Percentiles rank a stretch among this genome's conserved stretches.
These are phyloP conservation scores for Diaporthe eres DNA, from an alignment of 2,329 filamentous ascomycete species.

Conservation along the genomic window DNA sequence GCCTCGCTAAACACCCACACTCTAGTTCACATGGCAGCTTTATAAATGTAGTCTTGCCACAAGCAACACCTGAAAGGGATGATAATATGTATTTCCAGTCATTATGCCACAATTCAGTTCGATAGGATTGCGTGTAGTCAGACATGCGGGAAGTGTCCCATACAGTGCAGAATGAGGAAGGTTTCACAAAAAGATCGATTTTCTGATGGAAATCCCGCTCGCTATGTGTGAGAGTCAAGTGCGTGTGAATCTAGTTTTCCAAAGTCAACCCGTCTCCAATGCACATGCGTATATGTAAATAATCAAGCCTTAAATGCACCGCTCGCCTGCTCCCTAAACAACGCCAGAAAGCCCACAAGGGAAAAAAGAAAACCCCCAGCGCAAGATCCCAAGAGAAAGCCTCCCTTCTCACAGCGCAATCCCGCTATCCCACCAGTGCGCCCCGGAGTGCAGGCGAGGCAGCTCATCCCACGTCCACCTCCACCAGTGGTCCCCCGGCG, in stretches of 20 bases:
- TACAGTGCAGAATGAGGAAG: background rate
- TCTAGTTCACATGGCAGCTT: too few species aligned
- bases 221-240: background rate
- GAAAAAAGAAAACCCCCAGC: background rate
- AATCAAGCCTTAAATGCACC: constrained; percentile 9
- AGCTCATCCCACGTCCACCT: constrained; percentile 72
- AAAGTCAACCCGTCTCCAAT: background rate
- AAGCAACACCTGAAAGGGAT: background rate
- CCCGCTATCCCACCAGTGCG: constrained; percentile 72
- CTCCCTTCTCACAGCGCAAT: constrained; percentile 51
- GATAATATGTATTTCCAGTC: too few species aligned
- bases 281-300: background rate
- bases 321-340: background rate
- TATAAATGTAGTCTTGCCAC: background rate
- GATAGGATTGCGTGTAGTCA: background rate
- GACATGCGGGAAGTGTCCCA: background rate
- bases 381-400: background rate
- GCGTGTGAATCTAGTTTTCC: background rate
- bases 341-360: background rate
- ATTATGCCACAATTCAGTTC: background rate
- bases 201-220: background rate
- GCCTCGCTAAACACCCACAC: background rate
- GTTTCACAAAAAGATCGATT: background rate
- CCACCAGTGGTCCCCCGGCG: constrained; percentile 74
- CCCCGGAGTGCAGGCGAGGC: constrained; percentile 69